A percentile compares a stretch with the other conserved stretches of the same genome.
These are phyloP conservation scores for Bryoglossum gracile DNA, from an alignment of 495 filamentous ascomycete species.

Conservation along the genomic window DNA sequence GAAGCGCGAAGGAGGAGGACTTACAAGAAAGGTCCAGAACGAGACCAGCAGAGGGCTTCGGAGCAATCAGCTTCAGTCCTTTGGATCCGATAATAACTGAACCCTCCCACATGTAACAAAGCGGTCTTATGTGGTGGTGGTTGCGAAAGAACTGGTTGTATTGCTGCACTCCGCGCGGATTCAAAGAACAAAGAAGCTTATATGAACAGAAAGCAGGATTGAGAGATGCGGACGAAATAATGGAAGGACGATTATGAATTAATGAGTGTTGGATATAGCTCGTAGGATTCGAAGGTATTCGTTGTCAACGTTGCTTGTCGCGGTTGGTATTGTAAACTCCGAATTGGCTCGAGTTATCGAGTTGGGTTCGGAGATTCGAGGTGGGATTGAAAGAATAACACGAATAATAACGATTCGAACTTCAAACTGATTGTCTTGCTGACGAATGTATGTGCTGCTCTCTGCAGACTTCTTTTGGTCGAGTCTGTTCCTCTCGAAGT, in stretches of 20 bases:
- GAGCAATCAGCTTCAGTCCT: slow-evolving; percentile 5
- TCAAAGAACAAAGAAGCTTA: slow-evolving; percentile 8
- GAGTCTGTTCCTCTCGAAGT: neutral
- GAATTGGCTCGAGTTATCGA: too few relatives aligned
- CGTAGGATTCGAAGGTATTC: neutral
- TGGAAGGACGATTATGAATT: neutral
- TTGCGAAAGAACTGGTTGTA: neutral
- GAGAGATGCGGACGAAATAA: neutral
- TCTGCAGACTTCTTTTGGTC: neutral
- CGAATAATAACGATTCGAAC: too few relatives aligned
- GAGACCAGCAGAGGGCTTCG: neutral
- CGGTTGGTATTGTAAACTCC: too few relatives aligned
- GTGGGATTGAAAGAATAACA: too few relatives aligned
- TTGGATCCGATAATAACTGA: slow-evolving; percentile 1
- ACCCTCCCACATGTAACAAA: slow-evolving; percentile 15
- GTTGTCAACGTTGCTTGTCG: neutral
- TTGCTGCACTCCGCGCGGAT: slow-evolving; percentile 7
- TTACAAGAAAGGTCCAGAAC: slow-evolving; percentile 8
- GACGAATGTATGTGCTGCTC: too few relatives aligned
- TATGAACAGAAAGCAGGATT: neutral
- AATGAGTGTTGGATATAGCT: neutral
- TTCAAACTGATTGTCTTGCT: too few relatives aligned
- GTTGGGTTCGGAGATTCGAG: too few relatives aligned
- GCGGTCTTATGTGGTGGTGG: neutral
- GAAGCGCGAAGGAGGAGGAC: slow-evolving; percentile 5